Percentiles rank a stretch among this genome's conserved stretches.
phyloP scores from a whole-genome alignment of 129 eudicot species.

The Saposhnikovia divaricata region DNA sequence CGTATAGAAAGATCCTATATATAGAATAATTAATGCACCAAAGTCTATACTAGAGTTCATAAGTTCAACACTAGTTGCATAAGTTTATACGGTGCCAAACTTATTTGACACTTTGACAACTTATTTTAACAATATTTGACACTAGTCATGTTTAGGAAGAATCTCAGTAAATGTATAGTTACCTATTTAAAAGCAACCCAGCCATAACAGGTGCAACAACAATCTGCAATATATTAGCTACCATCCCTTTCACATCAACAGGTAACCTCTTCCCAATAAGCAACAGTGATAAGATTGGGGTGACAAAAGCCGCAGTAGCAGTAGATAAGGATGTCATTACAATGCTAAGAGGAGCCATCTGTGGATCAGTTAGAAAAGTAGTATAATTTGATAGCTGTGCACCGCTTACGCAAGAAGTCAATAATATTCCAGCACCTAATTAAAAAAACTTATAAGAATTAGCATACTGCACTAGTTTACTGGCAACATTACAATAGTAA shows the following conservation, averaged over 20 bases:
- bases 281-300: slow-evolving; percentile 73
- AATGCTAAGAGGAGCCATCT: slow-evolving; percentile 94
- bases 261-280: slow-evolving; percentile 91
- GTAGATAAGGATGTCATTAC: slow-evolving; percentile 97
- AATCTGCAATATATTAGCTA: slow-evolving; percentile 82
- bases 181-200: slow-evolving; percentile 89
- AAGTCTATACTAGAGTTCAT: no score
- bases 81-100: no score
- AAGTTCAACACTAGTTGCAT: no score
- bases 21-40: no score
- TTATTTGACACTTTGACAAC: no score
- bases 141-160: neutral
- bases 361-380: slow-evolving; percentile 81
- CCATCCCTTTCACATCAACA: slow-evolving; percentile 93
- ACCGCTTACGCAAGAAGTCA: slow-evolving; percentile 93
- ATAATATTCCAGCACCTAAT: slow-evolving; percentile 93
- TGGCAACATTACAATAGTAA: neutral
- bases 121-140: no score
- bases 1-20: no score
- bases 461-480: neutral
- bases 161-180: neutral
- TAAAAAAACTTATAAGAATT: slow-evolving; percentile 2
- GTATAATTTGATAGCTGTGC: slow-evolving; percentile 98
- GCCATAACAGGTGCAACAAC: slow-evolving; percentile 87
- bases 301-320: slow-evolving; percentile 78